Base-by-base conservation (phyloP, 1,139 yeast genomes). In the Maudiozyma humilis region DNA sequence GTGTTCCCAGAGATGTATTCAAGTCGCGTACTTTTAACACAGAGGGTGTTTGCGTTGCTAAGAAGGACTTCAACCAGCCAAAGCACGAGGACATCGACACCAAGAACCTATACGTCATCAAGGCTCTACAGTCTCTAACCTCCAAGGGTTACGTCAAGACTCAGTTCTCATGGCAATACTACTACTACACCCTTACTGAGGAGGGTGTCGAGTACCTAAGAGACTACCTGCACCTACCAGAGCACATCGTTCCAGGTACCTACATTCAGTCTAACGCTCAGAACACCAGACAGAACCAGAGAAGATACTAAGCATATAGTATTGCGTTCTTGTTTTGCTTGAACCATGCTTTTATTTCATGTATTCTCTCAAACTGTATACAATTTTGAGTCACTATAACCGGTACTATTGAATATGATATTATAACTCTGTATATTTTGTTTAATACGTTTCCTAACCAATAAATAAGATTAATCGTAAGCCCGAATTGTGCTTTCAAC, bases 131-230 rank as follows among this genome's bases (percentile, higher is more conserved):
- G 80, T 89, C 97, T 57, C 85, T 91, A 74, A 88, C 95, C 71
- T 91, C 98, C 61, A 88, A 83, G 78, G 99, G 99, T 72, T 91
- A 69, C 82, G 97, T 91, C 75, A 88, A 89, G 86, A 91, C 99
- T 67, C 97, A 89, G 77, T 91, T 91, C 85, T 91, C 98, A 68
- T 91, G 99, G 99, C 96, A 89, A 84, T 87, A 87, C 82, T 93
- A 91, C 80, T 93, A 91, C 95, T 93, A 93, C 94, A 88, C 98
- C 79, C 86, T 93, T 72, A 91, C 97, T 70, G 97, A 93, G 72
- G 96, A 86, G 76, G 99, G 99, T 82, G 93, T 93, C 60, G 96
- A 88, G 70, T 91, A 78, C 84, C 85, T 91, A 72, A 86, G 97
- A 79, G 87, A 85, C 70, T 94, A 89, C 86, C 85, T 91, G 74